Percentiles rank a stretch among this genome's conserved stretches.
Evolutionary conservation across 495 filamentous ascomycete genomes (phyloP).

Genomic region (Hypoxylon cercidicola): DNA sequence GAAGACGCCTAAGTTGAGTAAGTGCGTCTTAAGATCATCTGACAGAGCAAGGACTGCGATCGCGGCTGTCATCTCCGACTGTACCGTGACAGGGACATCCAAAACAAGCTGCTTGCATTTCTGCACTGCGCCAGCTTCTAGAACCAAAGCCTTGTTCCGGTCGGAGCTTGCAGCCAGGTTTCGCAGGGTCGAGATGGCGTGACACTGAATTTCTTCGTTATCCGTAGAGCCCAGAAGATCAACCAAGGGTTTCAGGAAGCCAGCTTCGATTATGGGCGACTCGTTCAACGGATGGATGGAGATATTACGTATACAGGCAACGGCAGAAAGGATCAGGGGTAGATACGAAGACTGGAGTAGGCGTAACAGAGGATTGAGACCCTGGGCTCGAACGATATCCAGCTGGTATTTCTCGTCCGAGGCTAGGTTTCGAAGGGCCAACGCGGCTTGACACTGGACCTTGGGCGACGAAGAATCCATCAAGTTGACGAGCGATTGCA

Average conservation of each 20-base stretch:
- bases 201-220: conserved; percentile 98
- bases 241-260: conserved; percentile 91
- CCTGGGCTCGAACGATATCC: conserved; percentile 91
- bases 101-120: conserved; percentile 98
- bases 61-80: conserved; percentile 98
- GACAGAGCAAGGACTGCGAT: conserved; percentile 97
- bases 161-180: conserved; percentile 97
- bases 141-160: conserved; percentile 93
- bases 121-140: conserved; percentile 96
- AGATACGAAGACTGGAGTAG: conserved; percentile 94
- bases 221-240: conserved; percentile 94
- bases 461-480: conserved; percentile 98
- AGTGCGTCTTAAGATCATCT: conserved; percentile 91
- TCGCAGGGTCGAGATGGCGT: conserved; percentile 95
- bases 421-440: conserved; percentile 93
- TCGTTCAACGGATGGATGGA: conserved; percentile 99
- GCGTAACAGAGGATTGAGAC: conserved; percentile 83
- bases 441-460: conserved; percentile 95
- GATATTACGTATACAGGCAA: conserved; percentile 98
- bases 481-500: conserved; percentile 91
- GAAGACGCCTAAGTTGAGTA: conserved; percentile 93
- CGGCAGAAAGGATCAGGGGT: conserved; percentile 94
- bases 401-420: conserved; percentile 99
- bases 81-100: conserved; percentile 90
- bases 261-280: conserved; percentile 98